Conservation (phyloP, 1,139 yeast genomes). For the Taphrina deformans region DNA sequence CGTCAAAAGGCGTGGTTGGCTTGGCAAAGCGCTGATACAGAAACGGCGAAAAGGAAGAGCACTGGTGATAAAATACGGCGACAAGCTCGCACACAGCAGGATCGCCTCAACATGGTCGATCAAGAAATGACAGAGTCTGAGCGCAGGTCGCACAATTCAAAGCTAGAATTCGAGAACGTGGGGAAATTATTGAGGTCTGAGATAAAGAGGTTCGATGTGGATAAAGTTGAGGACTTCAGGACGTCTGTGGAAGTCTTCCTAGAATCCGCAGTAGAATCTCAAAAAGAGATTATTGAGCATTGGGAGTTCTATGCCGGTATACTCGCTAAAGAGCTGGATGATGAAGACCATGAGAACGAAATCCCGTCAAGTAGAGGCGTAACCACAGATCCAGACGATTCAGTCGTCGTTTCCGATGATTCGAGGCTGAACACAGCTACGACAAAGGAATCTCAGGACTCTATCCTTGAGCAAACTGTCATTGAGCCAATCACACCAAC, state of each 20-base stretch:
- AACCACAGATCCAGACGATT: neutral
- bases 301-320: constrained; percentile 41
- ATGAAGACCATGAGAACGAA: constrained; percentile 37
- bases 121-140: constrained; percentile 62
- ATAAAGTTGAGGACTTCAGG: constrained; percentile 80
- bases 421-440: neutral
- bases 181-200: constrained; percentile 69
- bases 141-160: constrained; percentile 57
- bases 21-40: constrained; percentile 56
- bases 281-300: constrained; percentile 55
- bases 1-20: constrained; percentile 69
- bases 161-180: constrained; percentile 60
- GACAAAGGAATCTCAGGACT: neutral
- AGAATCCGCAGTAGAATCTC: constrained; percentile 88
- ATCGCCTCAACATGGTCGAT: constrained; percentile 56
- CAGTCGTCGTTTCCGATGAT: neutral
- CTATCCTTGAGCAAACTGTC: neutral
- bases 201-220: constrained; percentile 67
- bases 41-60: constrained; percentile 51
- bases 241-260: constrained; percentile 86
- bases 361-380: neutral
- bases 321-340: constrained; percentile 20
- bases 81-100: constrained; percentile 63
- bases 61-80: constrained; percentile 57
- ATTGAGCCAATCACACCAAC: constrained; percentile 15